These are phyloP conservation scores for Penicillium sp. DNA, from an alignment of 2,329 filamentous ascomycete species.

Conservation along the genomic window DNA sequence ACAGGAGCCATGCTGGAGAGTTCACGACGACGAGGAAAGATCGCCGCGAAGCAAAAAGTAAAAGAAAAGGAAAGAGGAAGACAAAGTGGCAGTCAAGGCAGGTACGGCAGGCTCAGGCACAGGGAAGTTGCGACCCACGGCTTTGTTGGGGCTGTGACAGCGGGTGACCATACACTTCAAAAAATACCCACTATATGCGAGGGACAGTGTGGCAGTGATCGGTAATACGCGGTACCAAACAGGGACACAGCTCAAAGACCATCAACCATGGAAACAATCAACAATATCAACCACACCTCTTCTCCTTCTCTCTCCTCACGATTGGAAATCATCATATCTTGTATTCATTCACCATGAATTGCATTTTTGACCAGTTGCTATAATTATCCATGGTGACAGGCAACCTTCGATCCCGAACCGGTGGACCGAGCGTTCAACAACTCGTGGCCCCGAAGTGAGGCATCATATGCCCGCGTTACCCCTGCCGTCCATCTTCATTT, in stretches of 20 bases:
- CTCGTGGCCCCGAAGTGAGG: conserved; percentile 14
- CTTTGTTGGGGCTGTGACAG: conserved; percentile 17
- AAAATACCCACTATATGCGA: neutral
- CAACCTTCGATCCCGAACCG: conserved; percentile 10
- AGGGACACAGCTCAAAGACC: too few species aligned
- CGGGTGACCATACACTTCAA: conserved; percentile 1
- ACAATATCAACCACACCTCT: too few species aligned
- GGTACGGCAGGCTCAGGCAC: neutral
- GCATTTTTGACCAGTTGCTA: neutral
- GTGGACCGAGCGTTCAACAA: conserved; percentile 24
- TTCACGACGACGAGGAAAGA: neutral
- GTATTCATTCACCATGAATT: neutral
- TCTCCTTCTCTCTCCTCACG: neutral
- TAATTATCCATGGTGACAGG: neutral
- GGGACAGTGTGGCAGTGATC: neutral
- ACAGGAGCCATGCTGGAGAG: conserved; percentile 39
- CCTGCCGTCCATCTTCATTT: conserved; percentile 19
- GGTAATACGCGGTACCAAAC: neutral
- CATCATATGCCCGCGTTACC: conserved; percentile 15
- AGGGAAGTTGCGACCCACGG: conserved; percentile 4
- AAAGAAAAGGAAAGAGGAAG: neutral
- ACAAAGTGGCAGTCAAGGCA: too few species aligned
- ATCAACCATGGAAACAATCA: too few species aligned
- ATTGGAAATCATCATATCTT: too few species aligned
- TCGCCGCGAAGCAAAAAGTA: neutral